phyloP scores from a whole-genome alignment of 768 basidiomycete species.

The Tylopilus cervinicoccineus region DNA sequence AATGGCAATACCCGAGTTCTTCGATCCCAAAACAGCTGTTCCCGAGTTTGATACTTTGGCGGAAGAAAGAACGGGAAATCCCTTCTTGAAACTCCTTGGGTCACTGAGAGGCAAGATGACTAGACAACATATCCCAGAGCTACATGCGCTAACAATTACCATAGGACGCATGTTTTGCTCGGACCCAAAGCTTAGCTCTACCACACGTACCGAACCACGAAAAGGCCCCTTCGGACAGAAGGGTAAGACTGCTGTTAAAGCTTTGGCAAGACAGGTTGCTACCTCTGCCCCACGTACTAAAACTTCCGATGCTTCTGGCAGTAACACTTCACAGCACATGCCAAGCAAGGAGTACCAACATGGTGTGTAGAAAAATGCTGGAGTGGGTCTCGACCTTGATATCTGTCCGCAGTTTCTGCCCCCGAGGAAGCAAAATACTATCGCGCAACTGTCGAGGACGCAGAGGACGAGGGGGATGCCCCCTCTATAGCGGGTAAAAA shows the following conservation, averaged over 20 bases:
- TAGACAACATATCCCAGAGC: not conserved
- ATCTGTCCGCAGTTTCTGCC: conserved; percentile 6
- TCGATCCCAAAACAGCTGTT: conserved; percentile 44
- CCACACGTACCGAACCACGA: conserved; percentile 32
- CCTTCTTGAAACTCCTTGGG: conserved; percentile 73
- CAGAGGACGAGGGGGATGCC: conserved; percentile 58
- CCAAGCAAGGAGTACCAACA: conserved; percentile 10
- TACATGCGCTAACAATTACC: conserved; percentile 1
- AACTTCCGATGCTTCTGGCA: conserved; percentile 3
- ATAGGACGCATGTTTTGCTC: conserved; percentile 63
- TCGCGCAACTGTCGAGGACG: conserved; percentile 61
- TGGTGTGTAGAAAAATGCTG: conserved; percentile 7
- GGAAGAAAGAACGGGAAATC: conserved; percentile 63
- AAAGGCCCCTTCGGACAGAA: conserved; percentile 24
- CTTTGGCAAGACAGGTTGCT: conserved; percentile 6
- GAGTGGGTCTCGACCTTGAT: not conserved
- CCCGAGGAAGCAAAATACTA: conserved; percentile 33
- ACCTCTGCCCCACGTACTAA: conserved; percentile 4
- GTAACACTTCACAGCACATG: conserved; percentile 11
- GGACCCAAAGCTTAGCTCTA: conserved; percentile 41
- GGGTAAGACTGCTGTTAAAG: conserved; percentile 8
- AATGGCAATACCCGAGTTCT: conserved; percentile 52
- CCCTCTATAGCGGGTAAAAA: conserved; percentile 41
- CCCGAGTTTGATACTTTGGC: conserved; percentile 41
- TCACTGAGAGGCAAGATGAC: conserved; percentile 58